A percentile compares a stretch with the other conserved stretches of the same genome.
These are phyloP conservation scores for Fusarium sp. DNA, from an alignment of 2,329 filamentous ascomycete genomes.

Conservation along the genomic window DNA sequence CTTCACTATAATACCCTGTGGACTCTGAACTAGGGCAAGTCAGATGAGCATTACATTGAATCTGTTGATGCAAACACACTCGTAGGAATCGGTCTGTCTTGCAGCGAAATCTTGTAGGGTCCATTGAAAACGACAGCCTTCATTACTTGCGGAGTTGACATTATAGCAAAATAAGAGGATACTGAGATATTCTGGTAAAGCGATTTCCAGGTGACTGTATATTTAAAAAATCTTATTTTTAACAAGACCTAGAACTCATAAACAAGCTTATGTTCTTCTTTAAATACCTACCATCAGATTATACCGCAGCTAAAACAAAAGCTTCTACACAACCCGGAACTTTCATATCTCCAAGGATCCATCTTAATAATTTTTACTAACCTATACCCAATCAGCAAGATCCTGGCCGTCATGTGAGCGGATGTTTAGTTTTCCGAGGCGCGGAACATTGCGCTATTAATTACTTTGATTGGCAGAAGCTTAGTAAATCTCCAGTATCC, in stretches of 20 bases:
- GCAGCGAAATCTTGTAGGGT: slow-evolving; percentile 77
- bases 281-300: no score
- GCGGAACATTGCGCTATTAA: fast-evolving
- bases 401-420: background rate
- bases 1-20: slow-evolving; percentile 83
- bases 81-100: slow-evolving; percentile 82
- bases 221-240: no score
- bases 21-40: slow-evolving; percentile 66
- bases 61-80: slow-evolving; percentile 48
- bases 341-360: background rate
- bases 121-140: slow-evolving; percentile 92
- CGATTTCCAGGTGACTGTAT: no score
- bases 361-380: background rate
- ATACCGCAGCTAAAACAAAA: no score
- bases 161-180: background rate
- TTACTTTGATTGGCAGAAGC: background rate
- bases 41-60: background rate
- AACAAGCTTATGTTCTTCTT: no score
- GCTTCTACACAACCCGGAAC: background rate
- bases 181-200: no score
- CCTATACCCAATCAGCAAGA: background rate
- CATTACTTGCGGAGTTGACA: slow-evolving; percentile 70
- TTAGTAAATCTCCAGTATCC: fast-evolving
- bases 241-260: no score
- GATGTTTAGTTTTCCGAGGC: fast-evolving